Conservation (phyloP, 2,329 filamentous ascomycete genomes). For the Colletotrichum melonis region DNA sequence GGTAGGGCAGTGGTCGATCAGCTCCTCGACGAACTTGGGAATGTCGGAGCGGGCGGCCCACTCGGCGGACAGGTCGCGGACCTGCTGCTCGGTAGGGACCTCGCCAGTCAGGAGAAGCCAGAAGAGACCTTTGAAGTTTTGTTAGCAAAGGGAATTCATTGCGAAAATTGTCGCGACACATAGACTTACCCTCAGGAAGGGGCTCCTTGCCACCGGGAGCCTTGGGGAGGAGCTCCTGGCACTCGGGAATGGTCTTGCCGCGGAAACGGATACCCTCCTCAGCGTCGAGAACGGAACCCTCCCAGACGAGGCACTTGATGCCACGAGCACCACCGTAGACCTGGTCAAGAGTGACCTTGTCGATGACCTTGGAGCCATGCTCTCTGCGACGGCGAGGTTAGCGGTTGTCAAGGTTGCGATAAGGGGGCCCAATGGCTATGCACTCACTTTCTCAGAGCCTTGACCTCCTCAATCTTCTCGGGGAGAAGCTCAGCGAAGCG, state of each 20-base stretch:
- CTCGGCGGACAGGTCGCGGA: constrained; percentile 96
- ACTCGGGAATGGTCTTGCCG: constrained; percentile 99
- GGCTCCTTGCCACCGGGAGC: constrained; percentile 96
- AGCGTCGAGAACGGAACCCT: constrained; percentile 96
- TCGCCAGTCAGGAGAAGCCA: constrained; percentile 99
- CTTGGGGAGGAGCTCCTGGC: constrained; percentile 97
- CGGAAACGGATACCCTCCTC: constrained; percentile 99
- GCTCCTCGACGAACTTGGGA: constrained; percentile 98
- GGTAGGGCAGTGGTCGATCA: constrained; percentile 99
- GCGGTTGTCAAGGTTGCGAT: constrained; percentile 20
- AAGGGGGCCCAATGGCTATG: constrained; percentile 29
- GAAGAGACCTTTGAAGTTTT: constrained; percentile 79
- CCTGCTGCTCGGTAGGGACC: constrained; percentile 97
- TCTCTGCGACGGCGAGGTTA: constrained; percentile 68
- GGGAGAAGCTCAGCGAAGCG: constrained; percentile 96
- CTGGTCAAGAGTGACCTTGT: constrained; percentile 98
- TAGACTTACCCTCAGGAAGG: constrained; percentile 82
- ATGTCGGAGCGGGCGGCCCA: constrained; percentile 98
- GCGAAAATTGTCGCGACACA: neutral
- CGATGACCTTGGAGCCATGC: constrained; percentile 93
- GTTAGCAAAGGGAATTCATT: neutral
- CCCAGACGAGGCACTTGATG: constrained; percentile 99
- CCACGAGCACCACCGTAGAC: constrained; percentile 99
- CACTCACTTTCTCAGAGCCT: constrained; percentile 93
- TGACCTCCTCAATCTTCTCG: constrained; percentile 98